Conservation (phyloP, 345 rosid genomes). For the Camelina hispida region DNA sequence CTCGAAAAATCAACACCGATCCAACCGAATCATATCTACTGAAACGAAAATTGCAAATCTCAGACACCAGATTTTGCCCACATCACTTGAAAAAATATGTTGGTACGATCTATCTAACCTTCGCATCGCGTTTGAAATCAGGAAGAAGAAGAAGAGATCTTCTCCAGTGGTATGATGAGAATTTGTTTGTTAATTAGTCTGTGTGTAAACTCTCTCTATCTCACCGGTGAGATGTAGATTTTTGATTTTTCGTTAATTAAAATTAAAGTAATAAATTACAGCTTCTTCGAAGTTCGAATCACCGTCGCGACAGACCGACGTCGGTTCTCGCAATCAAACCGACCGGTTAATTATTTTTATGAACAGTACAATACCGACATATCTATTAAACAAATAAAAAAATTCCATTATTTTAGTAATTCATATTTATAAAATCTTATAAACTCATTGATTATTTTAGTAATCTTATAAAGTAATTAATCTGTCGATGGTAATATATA, state of each 20-base stretch:
- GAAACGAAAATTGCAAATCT: constrained; percentile 25
- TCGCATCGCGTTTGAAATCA: constrained; percentile 36
- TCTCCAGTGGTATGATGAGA: constrained; percentile 5
- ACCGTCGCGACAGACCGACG: constrained; percentile 8
- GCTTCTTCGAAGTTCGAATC: constrained; percentile 29
- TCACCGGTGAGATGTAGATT: constrained; percentile 34
- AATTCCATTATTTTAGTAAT: background rate
- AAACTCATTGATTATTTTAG: no score
- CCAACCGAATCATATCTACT: constrained; percentile 10
- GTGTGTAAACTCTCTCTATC: no score
- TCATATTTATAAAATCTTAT: background rate
- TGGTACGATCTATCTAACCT: constrained; percentile 26
- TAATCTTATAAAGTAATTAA: no score
- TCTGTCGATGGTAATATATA: no score
- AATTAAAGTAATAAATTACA: constrained; percentile 7
- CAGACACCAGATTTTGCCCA: constrained; percentile 4
- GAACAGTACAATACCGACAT: no score
- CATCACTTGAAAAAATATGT: background rate
- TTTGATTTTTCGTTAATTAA: constrained; percentile 15
- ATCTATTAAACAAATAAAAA: background rate
- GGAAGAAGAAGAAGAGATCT: constrained; percentile 11
- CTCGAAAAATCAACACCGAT: constrained; percentile 38
- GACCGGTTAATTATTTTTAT: constrained; percentile 2
- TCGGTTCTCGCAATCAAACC: constrained; percentile 32
- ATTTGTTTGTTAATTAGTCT: background rate